Evolutionary conservation across 192 early-diverging fungal genomes (phyloP).

Genomic region (Entophlyctis helioformis): DNA sequence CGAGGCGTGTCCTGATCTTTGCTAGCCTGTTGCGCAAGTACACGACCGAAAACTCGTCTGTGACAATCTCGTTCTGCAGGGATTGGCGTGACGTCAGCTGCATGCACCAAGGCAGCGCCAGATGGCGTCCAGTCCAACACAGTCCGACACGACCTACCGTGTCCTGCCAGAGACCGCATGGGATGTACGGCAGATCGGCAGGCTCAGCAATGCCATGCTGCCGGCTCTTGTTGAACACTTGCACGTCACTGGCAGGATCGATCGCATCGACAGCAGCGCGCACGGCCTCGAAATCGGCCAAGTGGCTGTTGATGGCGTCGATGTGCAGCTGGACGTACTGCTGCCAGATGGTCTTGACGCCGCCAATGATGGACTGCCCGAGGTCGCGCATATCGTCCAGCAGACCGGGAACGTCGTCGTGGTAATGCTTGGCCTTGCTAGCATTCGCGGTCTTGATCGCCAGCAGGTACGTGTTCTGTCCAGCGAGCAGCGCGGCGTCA

Average conservation of each 20-base stretch:
- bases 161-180: conserved; percentile 28
- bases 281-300: conserved; percentile 15
- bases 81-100: neutral
- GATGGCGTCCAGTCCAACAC: neutral
- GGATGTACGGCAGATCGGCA: conserved; percentile 16
- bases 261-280: conserved; percentile 22
- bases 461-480: conserved; percentile 57
- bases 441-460: conserved; percentile 49
- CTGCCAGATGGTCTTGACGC: conserved; percentile 39
- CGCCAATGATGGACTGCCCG: conserved; percentile 35
- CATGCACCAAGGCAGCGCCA: neutral
- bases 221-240: conserved; percentile 5
- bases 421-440: conserved; percentile 45
- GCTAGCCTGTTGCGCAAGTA: conserved; percentile 58
- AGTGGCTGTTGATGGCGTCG: conserved; percentile 1
- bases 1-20: conserved; percentile 37
- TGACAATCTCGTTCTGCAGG: conserved; percentile 26
- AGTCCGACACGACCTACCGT: neutral
- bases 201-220: neutral
- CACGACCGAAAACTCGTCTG: conserved; percentile 44
- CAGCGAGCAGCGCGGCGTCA: neutral
- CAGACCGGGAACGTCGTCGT: conserved; percentile 48
- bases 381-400: conserved; percentile 52
- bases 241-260: conserved; percentile 39
- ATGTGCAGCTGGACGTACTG: conserved; percentile 34